Conservation (phyloP, 2,329 filamentous ascomycete species). For the Lasiodiplodia sp. region DNA sequence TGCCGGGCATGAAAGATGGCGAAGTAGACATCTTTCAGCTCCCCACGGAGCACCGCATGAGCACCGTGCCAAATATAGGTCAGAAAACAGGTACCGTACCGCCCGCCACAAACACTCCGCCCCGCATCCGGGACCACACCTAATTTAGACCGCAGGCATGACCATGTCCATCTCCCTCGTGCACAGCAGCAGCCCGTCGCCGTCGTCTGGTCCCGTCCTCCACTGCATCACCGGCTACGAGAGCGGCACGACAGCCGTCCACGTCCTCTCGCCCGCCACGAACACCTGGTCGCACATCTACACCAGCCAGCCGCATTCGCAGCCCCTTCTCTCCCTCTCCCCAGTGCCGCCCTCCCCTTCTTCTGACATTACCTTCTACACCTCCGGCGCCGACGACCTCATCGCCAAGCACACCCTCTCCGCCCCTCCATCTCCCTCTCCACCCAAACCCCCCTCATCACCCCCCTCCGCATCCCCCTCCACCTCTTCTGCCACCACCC, state of each 20-base stretch:
- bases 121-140: neutral
- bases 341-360: constrained; percentile 38
- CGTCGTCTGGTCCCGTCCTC: constrained; percentile 47
- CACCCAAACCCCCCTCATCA: neutral
- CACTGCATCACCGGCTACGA: constrained; percentile 83
- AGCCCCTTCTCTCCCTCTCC: constrained; percentile 77
- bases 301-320: constrained; percentile 71
- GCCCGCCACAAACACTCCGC: neutral
- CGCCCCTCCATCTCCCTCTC: neutral
- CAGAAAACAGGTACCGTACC: constrained; percentile 49
- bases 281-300: constrained; percentile 63
- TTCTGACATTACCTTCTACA: constrained; percentile 68
- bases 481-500: neutral
- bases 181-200: constrained; percentile 39
- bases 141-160: constrained; percentile 67
- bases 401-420: constrained; percentile 71
- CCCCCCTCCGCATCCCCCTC: neutral
- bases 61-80: constrained; percentile 60
- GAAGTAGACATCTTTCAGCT: constrained; percentile 83
- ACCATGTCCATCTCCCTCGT: constrained; percentile 79
- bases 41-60: constrained; percentile 74
- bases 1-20: constrained; percentile 65
- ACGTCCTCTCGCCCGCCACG: constrained; percentile 58
- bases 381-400: constrained; percentile 81
- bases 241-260: constrained; percentile 76